Conservation (phyloP, 768 basidiomycete species). For the Tulasnella sp. region DNA sequence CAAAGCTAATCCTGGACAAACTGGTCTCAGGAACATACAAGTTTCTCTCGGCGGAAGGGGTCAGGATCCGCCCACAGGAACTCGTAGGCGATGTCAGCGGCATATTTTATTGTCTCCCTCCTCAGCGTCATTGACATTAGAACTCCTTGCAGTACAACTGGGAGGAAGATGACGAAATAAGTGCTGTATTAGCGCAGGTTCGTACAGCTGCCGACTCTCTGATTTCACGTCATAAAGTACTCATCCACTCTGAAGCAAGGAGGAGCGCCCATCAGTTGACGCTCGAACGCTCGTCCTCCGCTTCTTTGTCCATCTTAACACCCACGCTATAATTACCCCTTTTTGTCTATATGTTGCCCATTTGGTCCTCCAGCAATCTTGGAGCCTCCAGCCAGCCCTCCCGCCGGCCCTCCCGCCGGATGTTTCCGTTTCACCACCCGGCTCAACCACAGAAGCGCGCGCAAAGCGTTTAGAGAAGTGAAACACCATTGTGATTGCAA, state of each 20-base stretch:
- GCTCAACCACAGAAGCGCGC: background rate
- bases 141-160: background rate
- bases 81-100: background rate
- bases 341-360: background rate
- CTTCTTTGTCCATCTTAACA: background rate
- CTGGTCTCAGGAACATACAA: background rate
- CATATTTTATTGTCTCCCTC: background rate
- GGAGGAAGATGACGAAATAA: slow-evolving; percentile 17
- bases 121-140: background rate
- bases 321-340: background rate
- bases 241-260: background rate
- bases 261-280: background rate
- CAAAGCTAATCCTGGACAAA: background rate
- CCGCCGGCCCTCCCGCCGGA: no score
- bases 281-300: background rate
- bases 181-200: slow-evolving; percentile 11
- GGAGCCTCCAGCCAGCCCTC: background rate
- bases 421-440: background rate
- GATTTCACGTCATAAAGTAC: background rate
- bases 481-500: background rate
- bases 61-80: background rate
- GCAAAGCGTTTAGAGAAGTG: background rate
- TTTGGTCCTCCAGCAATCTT: background rate
- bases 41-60: background rate
- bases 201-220: background rate